Evolutionary conservation across 148 eudicot genomes (phyloP).

Genomic region (Chenopodium quinoa): DNA sequence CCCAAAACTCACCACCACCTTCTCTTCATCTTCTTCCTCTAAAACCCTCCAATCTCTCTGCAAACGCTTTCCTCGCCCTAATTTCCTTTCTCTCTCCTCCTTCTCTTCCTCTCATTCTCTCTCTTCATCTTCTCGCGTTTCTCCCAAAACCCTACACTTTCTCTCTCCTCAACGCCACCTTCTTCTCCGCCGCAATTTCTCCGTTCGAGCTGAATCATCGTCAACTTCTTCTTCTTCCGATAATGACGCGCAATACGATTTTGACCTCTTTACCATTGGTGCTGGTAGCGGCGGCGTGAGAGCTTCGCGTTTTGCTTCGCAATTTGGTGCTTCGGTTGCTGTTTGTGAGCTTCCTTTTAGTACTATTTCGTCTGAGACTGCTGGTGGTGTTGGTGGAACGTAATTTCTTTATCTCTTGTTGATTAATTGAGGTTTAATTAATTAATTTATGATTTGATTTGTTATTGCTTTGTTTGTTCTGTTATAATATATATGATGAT

Average conservation of each 20-base stretch:
- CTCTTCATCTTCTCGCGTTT: slow-evolving; percentile 16
- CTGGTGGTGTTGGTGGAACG: slow-evolving; percentile 98
- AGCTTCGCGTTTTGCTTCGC: slow-evolving; percentile 87
- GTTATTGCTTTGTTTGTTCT: not conserved
- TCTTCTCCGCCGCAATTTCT: slow-evolving; percentile 40
- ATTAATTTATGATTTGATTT: not conserved
- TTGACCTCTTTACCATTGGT: slow-evolving; percentile 86
- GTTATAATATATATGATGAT: not conserved
- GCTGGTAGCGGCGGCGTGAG: slow-evolving; percentile 98
- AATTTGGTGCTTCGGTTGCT: slow-evolving; percentile 82
- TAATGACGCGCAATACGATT: slow-evolving; percentile 58
- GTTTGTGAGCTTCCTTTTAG: slow-evolving; percentile 89
- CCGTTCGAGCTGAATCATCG: slow-evolving; percentile 42
- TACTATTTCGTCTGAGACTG: slow-evolving; percentile 65
- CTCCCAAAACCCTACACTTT: slow-evolving; percentile 9
- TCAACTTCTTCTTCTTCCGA: slow-evolving; percentile 25
- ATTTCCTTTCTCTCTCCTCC: slow-evolving; percentile 25
- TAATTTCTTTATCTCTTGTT: slow-evolving; percentile 25
- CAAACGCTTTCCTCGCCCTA: slow-evolving; percentile 19
- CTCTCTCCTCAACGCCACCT: slow-evolving; percentile 23
- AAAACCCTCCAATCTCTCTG: slow-evolving; percentile 27
- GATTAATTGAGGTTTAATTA: not conserved
- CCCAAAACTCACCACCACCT: slow-evolving; percentile 40
- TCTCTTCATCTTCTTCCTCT: slow-evolving; percentile 21
- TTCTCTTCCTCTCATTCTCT: slow-evolving; percentile 22